These are phyloP conservation scores for Pseudopediastrum boryanum DNA, from an alignment of 139 green algal genomes.

Conservation along the genomic window DNA sequence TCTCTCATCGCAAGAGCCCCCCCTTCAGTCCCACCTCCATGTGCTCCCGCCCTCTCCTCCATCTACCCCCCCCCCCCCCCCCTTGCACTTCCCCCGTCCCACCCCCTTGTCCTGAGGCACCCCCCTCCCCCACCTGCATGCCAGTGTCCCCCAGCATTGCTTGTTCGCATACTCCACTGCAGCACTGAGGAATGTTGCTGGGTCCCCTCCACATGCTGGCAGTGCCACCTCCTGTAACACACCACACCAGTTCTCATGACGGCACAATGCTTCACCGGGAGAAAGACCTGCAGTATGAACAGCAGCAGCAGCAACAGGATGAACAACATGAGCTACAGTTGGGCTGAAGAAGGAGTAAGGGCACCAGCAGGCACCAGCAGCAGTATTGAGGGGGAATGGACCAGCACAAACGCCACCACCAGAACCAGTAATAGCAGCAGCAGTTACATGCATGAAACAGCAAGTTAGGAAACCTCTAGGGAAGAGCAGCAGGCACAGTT, in stretches of 20 bases:
- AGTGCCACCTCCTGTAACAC: slow-evolving; percentile 82
- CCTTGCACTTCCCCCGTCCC: too few relatives aligned
- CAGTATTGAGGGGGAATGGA: too few relatives aligned
- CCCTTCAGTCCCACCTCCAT: too few relatives aligned
- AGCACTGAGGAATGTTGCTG: slow-evolving; percentile 56
- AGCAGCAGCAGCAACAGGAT: slow-evolving; percentile 3
- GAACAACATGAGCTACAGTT: background rate
- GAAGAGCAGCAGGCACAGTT: too few relatives aligned
- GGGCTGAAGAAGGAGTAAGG: background rate
- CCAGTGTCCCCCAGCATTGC: slow-evolving; percentile 71
- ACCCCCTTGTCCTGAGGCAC: too few relatives aligned
- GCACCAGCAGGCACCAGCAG: background rate
- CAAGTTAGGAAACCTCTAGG: too few relatives aligned
- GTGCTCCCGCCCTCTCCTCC: too few relatives aligned
- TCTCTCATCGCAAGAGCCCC: too few relatives aligned
- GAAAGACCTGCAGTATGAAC: slow-evolving; percentile 41
- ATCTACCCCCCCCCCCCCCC: too few relatives aligned
- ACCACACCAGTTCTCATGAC: slow-evolving; percentile 80
- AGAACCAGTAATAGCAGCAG: too few relatives aligned
- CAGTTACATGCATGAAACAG: too few relatives aligned
- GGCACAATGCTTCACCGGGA: slow-evolving; percentile 53
- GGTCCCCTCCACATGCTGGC: slow-evolving; percentile 40
- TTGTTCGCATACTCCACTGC: slow-evolving; percentile 75
- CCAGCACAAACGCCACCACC: too few relatives aligned
- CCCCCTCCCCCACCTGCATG: slow-evolving; percentile 25